Conservation (phyloP, 306 rosid genomes). For the Alnus rubra region DNA sequence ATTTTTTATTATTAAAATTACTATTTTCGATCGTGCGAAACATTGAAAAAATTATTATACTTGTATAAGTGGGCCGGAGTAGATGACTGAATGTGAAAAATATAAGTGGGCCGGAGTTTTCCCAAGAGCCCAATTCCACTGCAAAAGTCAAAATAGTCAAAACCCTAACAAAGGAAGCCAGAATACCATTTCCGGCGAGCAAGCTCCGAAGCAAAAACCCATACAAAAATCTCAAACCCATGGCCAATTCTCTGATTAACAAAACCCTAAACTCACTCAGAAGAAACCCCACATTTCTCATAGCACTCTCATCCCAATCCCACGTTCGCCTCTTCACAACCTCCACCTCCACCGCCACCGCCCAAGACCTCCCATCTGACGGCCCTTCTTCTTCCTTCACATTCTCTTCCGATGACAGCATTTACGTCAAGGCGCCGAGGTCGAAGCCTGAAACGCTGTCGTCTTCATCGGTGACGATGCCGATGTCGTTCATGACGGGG, state of each 20-base stretch:
- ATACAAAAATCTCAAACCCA: slow-evolving; percentile 6
- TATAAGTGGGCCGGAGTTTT: background rate
- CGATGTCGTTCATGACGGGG: slow-evolving; percentile 89
- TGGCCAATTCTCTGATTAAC: slow-evolving; percentile 45
- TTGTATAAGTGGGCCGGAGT: too few relatives aligned
- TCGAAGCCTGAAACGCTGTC: slow-evolving; percentile 39
- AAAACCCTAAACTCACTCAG: slow-evolving; percentile 31
- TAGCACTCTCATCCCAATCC: slow-evolving; percentile 25
- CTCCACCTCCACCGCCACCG: slow-evolving; percentile 49
- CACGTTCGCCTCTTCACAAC: slow-evolving; percentile 31
- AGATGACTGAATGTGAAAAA: too few relatives aligned
- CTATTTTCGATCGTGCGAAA: too few relatives aligned
- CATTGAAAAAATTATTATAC: too few relatives aligned
- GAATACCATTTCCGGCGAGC: background rate
- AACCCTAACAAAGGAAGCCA: slow-evolving; percentile 6
- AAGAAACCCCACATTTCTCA: slow-evolving; percentile 14
- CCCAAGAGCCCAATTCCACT: background rate
- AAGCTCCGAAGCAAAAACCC: background rate
- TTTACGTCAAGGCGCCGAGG: slow-evolving; percentile 47
- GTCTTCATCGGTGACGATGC: slow-evolving; percentile 79
- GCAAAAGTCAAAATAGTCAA: background rate
- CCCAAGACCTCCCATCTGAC: slow-evolving; percentile 39
- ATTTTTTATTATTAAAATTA: too few relatives aligned
- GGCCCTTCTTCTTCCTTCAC: slow-evolving; percentile 50
- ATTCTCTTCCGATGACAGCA: slow-evolving; percentile 55